Conservation (phyloP, 306 rosid species). For the Cicer yamashitae region DNA sequence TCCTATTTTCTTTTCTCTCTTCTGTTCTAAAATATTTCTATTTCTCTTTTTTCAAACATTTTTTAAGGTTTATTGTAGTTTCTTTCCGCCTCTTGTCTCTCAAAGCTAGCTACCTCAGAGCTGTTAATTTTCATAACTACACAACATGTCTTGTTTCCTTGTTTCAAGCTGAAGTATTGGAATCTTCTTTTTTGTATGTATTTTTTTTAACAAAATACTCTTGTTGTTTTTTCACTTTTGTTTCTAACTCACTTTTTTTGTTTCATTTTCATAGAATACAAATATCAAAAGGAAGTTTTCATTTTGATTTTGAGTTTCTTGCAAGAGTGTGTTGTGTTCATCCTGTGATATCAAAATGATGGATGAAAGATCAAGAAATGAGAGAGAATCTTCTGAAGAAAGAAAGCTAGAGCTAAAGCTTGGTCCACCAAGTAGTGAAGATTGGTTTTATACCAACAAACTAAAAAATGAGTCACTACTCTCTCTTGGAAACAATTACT, state of each 20-base stretch:
- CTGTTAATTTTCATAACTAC: constrained; percentile 17
- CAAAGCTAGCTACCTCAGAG: background rate
- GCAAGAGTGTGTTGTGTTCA: background rate
- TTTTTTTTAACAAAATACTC: background rate
- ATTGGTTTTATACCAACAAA: constrained; percentile 53
- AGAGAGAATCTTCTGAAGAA: constrained; percentile 68
- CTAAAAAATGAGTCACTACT: constrained; percentile 52
- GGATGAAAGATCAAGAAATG: constrained; percentile 67
- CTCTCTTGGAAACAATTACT: constrained; percentile 54
- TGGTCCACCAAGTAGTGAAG: constrained; percentile 79
- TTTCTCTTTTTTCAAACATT: background rate
- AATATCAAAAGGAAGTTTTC: background rate
- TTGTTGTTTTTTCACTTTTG: background rate
- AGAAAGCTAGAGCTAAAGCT: constrained; percentile 84
- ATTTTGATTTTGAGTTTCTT: too few relatives aligned
- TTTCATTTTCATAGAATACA: background rate
- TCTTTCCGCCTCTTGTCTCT: background rate
- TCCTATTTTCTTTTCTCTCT: constrained; percentile 38
- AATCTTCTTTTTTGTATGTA: background rate
- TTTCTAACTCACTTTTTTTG: constrained; percentile 27
- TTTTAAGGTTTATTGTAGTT: constrained; percentile 31
- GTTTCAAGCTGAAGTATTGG: constrained; percentile 45
- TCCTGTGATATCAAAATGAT: constrained; percentile 26
- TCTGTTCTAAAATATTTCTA: constrained; percentile 25
- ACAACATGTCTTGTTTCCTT: constrained; percentile 39